phyloP scores from a whole-genome alignment of 768 basidiomycete genomes.

The Boletus edulis region DNA sequence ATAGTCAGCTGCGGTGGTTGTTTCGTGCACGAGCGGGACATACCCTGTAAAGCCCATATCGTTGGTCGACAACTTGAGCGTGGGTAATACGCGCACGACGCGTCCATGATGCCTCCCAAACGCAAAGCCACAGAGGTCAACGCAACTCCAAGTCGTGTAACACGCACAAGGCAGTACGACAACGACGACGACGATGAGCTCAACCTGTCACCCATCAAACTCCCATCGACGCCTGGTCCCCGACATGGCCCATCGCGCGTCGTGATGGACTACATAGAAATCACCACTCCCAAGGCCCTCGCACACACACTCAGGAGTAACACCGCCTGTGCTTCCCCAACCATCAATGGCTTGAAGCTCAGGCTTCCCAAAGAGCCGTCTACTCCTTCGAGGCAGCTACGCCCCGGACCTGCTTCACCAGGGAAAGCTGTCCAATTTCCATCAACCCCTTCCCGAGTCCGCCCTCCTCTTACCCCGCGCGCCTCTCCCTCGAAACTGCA shows the following conservation, averaged over 20 bases:
- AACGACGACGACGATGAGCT: conserved; percentile 23
- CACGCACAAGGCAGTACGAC: conserved; percentile 20
- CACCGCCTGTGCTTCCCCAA: conserved; percentile 12
- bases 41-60: conserved; percentile 67
- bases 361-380: conserved; percentile 7
- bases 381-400: conserved; percentile 18
- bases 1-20: background rate
- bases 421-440: conserved; percentile 8
- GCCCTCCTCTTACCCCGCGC: conserved; percentile 15
- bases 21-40: background rate
- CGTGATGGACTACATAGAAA: conserved; percentile 33
- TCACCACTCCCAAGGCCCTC: conserved; percentile 23
- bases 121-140: conserved; percentile 37
- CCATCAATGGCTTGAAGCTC: background rate
- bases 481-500: conserved; percentile 16
- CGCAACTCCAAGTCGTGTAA: conserved; percentile 34
- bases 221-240: conserved; percentile 25
- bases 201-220: conserved; percentile 18
- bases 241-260: conserved; percentile 17
- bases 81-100: conserved; percentile 15
- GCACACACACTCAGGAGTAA: conserved; percentile 1
- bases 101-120: conserved; percentile 36
- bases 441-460: conserved; percentile 12
- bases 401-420: background rate
- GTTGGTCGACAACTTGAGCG: conserved; percentile 7